Base-by-base conservation (phyloP, 2,329 filamentous ascomycete genomes). In the Alternaria gaisen region DNA sequence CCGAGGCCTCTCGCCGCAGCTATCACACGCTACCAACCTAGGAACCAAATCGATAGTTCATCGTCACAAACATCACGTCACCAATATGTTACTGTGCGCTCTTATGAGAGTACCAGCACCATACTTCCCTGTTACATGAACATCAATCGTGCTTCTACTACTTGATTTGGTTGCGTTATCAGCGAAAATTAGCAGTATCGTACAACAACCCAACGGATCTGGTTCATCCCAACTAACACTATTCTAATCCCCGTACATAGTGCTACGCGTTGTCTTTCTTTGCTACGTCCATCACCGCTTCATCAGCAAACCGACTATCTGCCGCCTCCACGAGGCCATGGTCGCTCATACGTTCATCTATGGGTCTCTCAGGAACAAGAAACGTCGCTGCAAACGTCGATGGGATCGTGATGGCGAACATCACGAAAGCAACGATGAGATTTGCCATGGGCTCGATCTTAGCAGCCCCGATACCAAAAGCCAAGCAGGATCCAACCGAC, bases 401-500 rank as follows among this genome's bases (percentile, higher is more conserved):
- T 22, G 44, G n/a, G 12, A 80, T 80, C 50, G 66, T 63, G 22
- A 84, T 64, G 3, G 70, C 74, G 54, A 85, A 85, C 80, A 84
- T 82, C 43, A 76, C 81, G 63, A 84, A 83, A 0, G 83, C 79
- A 6, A 85, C 72, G 36, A 83, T 75, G 24, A 85, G 72, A 57
- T 85, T 85, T 11, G 82, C 77, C 75, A 84, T 83, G 1, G 83
- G 82, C 40, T 75, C 69, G 1, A 83, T 71, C 60, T 81, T 78
- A 2, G 79, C 77, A 0, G 83, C 82, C 3, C 84, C 83, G 18
- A 85, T 78, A 1, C 82, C 83, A 41, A 83, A 84, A 86, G 73
- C 1, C 85, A 71, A 18, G n/a, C 44, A 47, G n/a, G 5, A 32
- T 32, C 8, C 28, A 16, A 32, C 44, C 26, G 30, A 47, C 12